Percentiles rank a stretch among this genome's conserved stretches.
phyloP scores from a whole-genome alignment of 768 basidiomycete species.

The Phylloporus sp. region DNA sequence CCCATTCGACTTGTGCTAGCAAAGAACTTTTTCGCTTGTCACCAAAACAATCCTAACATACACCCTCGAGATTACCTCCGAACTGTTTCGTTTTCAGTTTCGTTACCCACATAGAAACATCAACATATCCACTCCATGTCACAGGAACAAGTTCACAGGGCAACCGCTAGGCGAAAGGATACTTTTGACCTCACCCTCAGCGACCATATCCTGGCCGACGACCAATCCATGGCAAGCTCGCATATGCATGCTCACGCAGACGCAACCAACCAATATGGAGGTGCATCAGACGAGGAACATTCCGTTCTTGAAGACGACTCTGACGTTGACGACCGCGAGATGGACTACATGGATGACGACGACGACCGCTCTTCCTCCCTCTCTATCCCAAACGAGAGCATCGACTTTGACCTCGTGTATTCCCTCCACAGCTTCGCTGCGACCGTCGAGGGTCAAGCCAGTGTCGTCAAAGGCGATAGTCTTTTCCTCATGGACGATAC shows the following conservation, averaged over 20 bases:
- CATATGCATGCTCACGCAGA: constrained; percentile 46
- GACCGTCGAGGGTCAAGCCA: constrained; percentile 97
- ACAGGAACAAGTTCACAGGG: constrained; percentile 23
- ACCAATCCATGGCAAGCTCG: constrained; percentile 44
- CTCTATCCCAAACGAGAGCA: constrained; percentile 86
- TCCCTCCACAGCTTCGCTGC: constrained; percentile 96
- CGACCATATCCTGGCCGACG: constrained; percentile 52
- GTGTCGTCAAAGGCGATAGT: constrained; percentile 97
- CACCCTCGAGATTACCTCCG: not conserved
- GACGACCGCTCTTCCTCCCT: constrained; percentile 77
- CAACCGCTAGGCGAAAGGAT: constrained; percentile 42
- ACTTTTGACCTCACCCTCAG: constrained; percentile 73
- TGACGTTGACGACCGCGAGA: constrained; percentile 62
- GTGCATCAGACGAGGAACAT: constrained; percentile 67
- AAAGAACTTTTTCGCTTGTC: not conserved
- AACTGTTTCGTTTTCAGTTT: constrained; percentile 1
- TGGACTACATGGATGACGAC: constrained; percentile 66
- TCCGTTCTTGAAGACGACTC: constrained; percentile 85
- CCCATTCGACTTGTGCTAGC: not conserved
- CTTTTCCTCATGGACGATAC: constrained; percentile 96
- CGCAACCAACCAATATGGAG: constrained; percentile 36
- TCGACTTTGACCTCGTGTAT: constrained; percentile 90
- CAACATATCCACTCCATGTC: constrained; percentile 23
- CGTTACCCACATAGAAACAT: not conserved
- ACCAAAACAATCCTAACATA: not conserved